Evolutionary conservation across 2,329 filamentous ascomycete genomes (phyloP), one percentile per base, ranked within the genome.

Genomic region (Anisogramma anomala): DNA sequence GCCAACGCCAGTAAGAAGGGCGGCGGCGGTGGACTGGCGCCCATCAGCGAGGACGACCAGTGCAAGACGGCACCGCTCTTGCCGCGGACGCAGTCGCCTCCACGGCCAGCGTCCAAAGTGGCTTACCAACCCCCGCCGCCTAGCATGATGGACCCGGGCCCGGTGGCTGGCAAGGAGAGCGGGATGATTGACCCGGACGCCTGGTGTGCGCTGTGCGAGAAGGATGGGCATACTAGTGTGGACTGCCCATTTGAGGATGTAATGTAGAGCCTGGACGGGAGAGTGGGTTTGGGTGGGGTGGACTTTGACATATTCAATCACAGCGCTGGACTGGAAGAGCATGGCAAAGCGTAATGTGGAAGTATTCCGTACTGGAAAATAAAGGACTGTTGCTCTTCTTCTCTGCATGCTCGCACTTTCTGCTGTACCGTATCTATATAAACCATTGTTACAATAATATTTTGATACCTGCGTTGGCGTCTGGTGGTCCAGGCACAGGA

Each of bases 201-300:
- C 64, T 98, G 91, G 91, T 98, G 91, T 62, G 91, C 91, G 13
- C 69, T 96, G 33, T 98, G 91, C 58, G 91, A 98, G 67, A 78
- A 85, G 48, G 91, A 98, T 55, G 91, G 91, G 11, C 91, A 98
- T 58, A 84, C 95, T 61, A 95, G 89, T 55, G 88, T 94, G 47
- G 86, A 93, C 60, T 94, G 88, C 62, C 87, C 88, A 10, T 83
- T 94, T 61, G 88, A 94, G 63, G 86, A 93, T 60, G 78, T 77
- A 22, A 83, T 80, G 49, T 80, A 65, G n/a, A 28, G 20, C 14
- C 6, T 13, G 7, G 25, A 17, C 15, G 2, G 8, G 10, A 15
- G 25, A 19, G 6, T 10, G 9, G n/a, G n/a, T n/a, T 10, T 9
- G 10, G n/a, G n/a, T n/a, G n/a, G n/a, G n/a, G n/a, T n/a, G n/a